Conservation (phyloP, 208 protist genomes). For the Polymyxa betae region DNA sequence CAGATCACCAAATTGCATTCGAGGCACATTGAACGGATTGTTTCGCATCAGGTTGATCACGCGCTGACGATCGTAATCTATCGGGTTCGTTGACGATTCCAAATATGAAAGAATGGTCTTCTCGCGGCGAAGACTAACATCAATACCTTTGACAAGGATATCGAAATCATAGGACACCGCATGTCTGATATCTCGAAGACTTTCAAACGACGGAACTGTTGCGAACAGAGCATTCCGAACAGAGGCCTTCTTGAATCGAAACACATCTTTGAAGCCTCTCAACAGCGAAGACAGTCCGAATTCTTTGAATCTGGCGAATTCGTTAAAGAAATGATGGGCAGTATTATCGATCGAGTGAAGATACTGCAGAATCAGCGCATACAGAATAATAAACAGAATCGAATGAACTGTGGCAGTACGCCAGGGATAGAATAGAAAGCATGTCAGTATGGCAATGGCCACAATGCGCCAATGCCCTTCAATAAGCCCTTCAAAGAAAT, state of each 20-base stretch:
- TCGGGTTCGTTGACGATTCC: not conserved
- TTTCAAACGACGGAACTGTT: not conserved
- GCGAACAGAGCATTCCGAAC: not conserved
- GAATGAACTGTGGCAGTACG: not conserved
- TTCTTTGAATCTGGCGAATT: not conserved
- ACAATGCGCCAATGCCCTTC: not conserved
- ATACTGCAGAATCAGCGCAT: not conserved
- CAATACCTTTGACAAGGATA: not conserved
- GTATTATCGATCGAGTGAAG: not conserved
- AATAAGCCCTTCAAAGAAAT: not conserved
- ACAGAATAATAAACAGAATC: not conserved
- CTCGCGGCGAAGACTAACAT: not conserved
- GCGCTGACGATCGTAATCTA: not conserved
- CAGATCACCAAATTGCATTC: not conserved
- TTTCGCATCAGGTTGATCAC: not conserved
- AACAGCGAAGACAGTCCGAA: not conserved
- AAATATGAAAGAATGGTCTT: not conserved
- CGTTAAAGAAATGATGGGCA: not conserved
- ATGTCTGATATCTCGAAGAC: not conserved
- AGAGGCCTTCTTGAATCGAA: not conserved
- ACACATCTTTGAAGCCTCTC: not conserved
- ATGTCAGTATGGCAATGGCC: not conserved
- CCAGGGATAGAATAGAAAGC: not conserved
- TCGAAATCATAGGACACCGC: not conserved
- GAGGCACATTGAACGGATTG: not conserved